Evolutionary conservation across 1,284 basidiomycete genomes (phyloP).

Genomic region (Ceratobasidium sp.): DNA sequence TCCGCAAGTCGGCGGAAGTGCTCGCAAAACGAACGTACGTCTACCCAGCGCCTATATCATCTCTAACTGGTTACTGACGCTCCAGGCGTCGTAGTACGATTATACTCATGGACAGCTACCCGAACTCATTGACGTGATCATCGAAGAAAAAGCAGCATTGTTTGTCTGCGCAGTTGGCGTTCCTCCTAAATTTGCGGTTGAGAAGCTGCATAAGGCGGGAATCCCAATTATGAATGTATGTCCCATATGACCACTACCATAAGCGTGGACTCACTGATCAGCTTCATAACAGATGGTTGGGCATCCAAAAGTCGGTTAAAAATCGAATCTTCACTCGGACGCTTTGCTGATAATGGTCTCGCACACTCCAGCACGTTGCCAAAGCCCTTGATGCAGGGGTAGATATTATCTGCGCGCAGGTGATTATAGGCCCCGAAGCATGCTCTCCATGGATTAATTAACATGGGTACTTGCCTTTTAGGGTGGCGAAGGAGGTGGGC

Average conservation of each 20-base stretch:
- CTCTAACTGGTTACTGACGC: too few species aligned
- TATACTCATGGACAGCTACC: conserved; percentile 85
- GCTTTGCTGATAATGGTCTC: not conserved
- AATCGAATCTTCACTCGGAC: not conserved
- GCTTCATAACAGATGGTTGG: conserved; percentile 79
- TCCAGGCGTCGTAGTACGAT: conserved; percentile 67
- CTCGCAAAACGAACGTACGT: conserved; percentile 86
- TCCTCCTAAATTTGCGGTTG: conserved; percentile 82
- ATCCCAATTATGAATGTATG: conserved; percentile 88
- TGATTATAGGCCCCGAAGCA: not conserved
- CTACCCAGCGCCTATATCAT: too few species aligned
- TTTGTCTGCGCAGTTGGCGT: conserved; percentile 86
- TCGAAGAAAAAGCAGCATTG: conserved; percentile 84
- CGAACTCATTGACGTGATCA: conserved; percentile 87
- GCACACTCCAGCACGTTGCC: conserved; percentile 69
- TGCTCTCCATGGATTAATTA: not conserved
- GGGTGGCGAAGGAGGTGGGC: conserved; percentile 87
- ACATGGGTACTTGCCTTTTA: conserved; percentile 6
- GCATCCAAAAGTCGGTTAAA: conserved; percentile 72
- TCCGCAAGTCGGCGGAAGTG: conserved; percentile 85
- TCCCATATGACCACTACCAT: conserved; percentile 26
- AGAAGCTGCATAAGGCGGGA: conserved; percentile 82
- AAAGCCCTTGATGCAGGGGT: conserved; percentile 86
- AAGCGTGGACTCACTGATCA: not conserved
- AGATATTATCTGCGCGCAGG: conserved; percentile 89